These are phyloP conservation scores for Orbilia javanica DNA, from an alignment of 2,329 filamentous ascomycete species.

Conservation along the genomic window DNA sequence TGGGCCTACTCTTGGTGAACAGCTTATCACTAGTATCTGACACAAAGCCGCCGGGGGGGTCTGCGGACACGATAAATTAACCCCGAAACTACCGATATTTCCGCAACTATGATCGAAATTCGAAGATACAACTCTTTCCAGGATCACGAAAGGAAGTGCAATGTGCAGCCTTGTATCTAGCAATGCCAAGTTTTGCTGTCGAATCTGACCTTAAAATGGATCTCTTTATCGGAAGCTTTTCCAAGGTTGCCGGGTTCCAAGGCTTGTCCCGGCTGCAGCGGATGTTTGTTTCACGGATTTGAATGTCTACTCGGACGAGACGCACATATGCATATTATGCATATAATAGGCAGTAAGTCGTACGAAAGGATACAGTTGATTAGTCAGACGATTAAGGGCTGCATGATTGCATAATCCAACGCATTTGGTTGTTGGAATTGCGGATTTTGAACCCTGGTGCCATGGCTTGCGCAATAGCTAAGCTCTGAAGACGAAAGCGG, in stretches of 20 bases:
- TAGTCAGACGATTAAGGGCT: constrained; percentile 8
- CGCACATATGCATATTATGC: neutral
- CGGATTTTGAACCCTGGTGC: neutral
- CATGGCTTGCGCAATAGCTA: neutral
- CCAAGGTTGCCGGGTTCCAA: neutral
- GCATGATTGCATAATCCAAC: constrained; percentile 10
- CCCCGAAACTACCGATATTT: neutral
- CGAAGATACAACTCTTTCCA: neutral
- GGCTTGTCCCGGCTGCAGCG: neutral
- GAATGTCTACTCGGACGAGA: neutral
- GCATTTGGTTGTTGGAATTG: constrained; percentile 42
- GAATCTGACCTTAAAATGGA: neutral
- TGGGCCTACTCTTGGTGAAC: too few relatives aligned
- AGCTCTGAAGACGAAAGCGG: constrained; percentile 1
- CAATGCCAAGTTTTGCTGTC: neutral
- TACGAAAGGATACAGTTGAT: neutral
- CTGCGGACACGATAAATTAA: too few relatives aligned
- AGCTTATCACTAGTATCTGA: too few relatives aligned
- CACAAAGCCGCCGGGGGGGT: too few relatives aligned
- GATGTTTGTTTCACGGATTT: neutral
- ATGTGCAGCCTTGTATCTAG: neutral
- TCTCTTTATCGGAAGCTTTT: neutral
- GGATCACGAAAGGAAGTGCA: neutral
- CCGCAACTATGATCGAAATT: neutral
- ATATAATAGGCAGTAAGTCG: neutral